A percentile compares a stretch with the other conserved stretches of the same genome.
Evolutionary conservation across 805 yeast genomes (phyloP).

Genomic region (Jamesozyma jinghongensis): DNA sequence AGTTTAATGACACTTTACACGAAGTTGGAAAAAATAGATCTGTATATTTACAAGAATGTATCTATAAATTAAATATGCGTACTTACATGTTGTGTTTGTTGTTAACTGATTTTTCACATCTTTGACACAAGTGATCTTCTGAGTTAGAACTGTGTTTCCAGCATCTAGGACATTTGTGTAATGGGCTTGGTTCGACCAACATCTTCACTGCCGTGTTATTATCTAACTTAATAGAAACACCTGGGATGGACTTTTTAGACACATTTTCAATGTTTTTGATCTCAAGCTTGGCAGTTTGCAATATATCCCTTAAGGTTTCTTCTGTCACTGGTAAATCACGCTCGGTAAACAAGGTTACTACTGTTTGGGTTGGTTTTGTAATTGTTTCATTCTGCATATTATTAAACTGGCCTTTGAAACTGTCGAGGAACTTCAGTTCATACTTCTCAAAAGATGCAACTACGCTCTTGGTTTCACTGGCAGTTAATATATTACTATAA

Average conservation of each 20-base stretch:
- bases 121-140: conserved; percentile 49
- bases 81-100: conserved; percentile 1
- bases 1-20: too few species aligned
- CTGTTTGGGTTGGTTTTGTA: conserved; percentile 21
- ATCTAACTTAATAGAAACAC: background rate
- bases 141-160: conserved; percentile 64
- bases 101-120: conserved; percentile 44
- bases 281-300: conserved; percentile 56
- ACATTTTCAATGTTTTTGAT: conserved; percentile 20
- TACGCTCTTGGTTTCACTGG: background rate
- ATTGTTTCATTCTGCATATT: conserved; percentile 12
- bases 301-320: conserved; percentile 45
- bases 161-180: conserved; percentile 81
- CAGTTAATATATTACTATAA: background rate
- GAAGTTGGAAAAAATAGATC: too few species aligned
- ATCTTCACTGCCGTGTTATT: conserved; percentile 27
- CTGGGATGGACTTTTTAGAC: background rate
- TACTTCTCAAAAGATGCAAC: conserved; percentile 10
- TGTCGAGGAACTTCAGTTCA: conserved; percentile 15
- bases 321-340: conserved; percentile 16
- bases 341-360: conserved; percentile 21
- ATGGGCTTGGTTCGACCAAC: conserved; percentile 32
- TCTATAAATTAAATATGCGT: background rate
- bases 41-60: too few species aligned
- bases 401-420: conserved; percentile 15